Conservation (phyloP, 2,329 filamentous ascomycete species). For the Cladosporium colombiae region DNA sequence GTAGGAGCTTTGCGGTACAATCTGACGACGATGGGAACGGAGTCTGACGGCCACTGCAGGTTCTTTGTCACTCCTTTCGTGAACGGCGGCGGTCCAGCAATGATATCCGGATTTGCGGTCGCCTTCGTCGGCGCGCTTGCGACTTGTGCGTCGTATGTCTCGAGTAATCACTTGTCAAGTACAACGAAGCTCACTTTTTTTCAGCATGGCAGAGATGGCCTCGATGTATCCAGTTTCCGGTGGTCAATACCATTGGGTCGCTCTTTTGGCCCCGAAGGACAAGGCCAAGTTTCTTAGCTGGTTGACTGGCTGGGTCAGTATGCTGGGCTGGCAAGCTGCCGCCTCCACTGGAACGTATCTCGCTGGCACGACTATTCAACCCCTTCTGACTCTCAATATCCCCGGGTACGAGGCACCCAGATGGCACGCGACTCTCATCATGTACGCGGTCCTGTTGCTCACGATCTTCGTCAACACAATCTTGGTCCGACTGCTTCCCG, state of each 20-base stretch:
- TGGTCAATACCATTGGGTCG: conserved; percentile 44
- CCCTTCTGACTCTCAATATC: conserved; percentile 36
- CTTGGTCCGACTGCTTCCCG: conserved; percentile 16
- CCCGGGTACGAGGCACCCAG: conserved; percentile 4
- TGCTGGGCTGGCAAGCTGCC: conserved; percentile 35
- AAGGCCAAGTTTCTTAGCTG: conserved; percentile 47
- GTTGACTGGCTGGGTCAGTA: conserved; percentile 48
- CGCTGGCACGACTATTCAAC: conserved; percentile 22
- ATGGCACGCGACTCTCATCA: conserved; percentile 20
- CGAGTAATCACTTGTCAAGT: not conserved
- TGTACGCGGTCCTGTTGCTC: conserved; percentile 14
- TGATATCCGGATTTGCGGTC: not conserved
- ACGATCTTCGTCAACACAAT: conserved; percentile 11
- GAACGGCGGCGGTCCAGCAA: not conserved
- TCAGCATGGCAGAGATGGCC: conserved; percentile 22
- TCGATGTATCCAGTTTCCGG: conserved; percentile 47
- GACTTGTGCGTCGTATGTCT: not conserved
- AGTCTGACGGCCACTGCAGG: not conserved
- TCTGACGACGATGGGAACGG: not conserved
- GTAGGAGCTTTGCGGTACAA: not conserved
- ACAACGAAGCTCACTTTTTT: not conserved
- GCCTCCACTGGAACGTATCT: conserved; percentile 17
- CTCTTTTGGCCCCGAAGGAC: conserved; percentile 44
- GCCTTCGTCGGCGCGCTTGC: not conserved
- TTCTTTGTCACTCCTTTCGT: not conserved